These are phyloP conservation scores for Picea sitchensis DNA, from an alignment of 75 land plant genomes.

Conservation along the genomic window DNA sequence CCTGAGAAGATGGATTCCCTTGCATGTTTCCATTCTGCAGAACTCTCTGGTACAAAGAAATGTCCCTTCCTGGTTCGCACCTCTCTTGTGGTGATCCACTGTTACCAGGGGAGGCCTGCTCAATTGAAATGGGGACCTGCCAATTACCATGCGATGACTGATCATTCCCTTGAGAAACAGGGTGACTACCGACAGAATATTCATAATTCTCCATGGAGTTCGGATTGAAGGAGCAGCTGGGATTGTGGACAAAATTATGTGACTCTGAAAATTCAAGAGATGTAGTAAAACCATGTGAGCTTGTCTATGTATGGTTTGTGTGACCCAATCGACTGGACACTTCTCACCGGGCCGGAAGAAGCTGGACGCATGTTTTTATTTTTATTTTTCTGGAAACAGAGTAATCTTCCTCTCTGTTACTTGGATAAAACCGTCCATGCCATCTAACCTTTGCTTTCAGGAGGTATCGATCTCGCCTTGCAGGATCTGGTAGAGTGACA, in stretches of 20 bases:
- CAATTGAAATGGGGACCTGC: constrained; percentile 20
- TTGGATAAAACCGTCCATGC: too few species aligned
- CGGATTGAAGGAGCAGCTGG: constrained; percentile 78
- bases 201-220: constrained; percentile 61
- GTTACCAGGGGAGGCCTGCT: constrained; percentile 36
- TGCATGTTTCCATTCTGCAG: constrained; percentile 24
- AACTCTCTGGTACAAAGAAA: constrained; percentile 39
- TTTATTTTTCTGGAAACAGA: too few species aligned
- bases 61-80: constrained; percentile 64
- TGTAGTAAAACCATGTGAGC: constrained; percentile 55
- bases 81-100: constrained; percentile 79
- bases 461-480: too few species aligned
- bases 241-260: constrained; percentile 66
- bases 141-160: constrained; percentile 68
- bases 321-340: constrained; percentile 27
- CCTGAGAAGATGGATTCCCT: constrained; percentile 22
- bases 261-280: constrained; percentile 63
- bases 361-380: constrained; percentile 7
- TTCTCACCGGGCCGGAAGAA: constrained; percentile 6
- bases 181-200: constrained; percentile 35
- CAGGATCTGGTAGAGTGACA: too few species aligned
- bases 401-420: too few species aligned
- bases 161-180: constrained; percentile 45
- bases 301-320: constrained; percentile 24
- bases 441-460: too few species aligned